Percentiles rank a stretch among this genome's conserved stretches.
These are phyloP conservation scores for Durusdinium trenchii DNA, from an alignment of 73 alveolate species.

Conservation along the genomic window DNA sequence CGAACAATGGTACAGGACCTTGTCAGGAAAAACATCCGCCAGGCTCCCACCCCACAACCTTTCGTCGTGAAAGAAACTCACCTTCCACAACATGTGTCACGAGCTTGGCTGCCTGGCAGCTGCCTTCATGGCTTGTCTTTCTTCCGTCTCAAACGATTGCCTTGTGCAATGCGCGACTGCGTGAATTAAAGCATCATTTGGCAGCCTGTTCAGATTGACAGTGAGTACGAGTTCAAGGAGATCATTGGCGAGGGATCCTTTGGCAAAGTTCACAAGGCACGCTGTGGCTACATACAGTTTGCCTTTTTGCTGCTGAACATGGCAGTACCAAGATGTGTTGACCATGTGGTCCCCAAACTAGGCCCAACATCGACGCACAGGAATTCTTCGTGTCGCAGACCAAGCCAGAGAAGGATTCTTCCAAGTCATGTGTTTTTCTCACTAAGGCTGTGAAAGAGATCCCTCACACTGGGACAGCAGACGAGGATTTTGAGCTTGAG, in stretches of 20 bases:
- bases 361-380: conserved; percentile 91
- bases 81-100: not conserved
- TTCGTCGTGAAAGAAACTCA: not conserved
- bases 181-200: not conserved
- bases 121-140: not conserved
- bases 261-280: conserved; percentile 93
- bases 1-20: conserved; percentile 39
- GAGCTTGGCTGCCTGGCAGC: not conserved
- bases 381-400: conserved; percentile 14
- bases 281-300: not conserved
- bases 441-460: conserved; percentile 87
- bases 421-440: not conserved
- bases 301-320: too few species aligned
- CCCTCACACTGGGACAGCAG: conserved; percentile 68
- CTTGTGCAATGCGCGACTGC: not conserved
- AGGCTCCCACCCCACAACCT: conserved; percentile 29
- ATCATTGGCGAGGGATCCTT: conserved; percentile 89
- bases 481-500: conserved; percentile 76
- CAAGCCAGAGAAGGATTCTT: not conserved
- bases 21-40: conserved; percentile 50
- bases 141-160: not conserved
- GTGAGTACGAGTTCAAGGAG: conserved; percentile 74
- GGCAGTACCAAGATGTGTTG: too few species aligned
- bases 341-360: not conserved
- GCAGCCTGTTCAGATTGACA: conserved; percentile 3